Conservation (phyloP, 2,329 filamentous ascomycete species). For the Penicillium sumatraense region DNA sequence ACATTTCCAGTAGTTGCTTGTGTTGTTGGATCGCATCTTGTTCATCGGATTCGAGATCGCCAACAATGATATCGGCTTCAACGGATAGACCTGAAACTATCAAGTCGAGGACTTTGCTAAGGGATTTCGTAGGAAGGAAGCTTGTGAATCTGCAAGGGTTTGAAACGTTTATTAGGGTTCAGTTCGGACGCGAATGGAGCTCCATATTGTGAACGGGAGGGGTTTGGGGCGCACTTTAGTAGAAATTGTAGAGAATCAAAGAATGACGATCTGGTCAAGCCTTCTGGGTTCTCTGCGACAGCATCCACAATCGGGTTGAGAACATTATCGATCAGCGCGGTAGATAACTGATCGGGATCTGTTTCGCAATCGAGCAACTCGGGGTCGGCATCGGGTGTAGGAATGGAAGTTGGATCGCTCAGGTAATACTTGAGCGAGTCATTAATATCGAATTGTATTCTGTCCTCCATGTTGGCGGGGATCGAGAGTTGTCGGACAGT, state of each 20-base stretch:
- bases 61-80: conserved; percentile 82
- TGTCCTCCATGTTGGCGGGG: conserved; percentile 63
- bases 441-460: conserved; percentile 89
- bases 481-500: not conserved
- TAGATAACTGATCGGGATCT: conserved; percentile 82
- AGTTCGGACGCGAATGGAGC: conserved; percentile 46
- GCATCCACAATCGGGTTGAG: conserved; percentile 92
- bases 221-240: conserved; percentile 82
- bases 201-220: conserved; percentile 39
- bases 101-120: conserved; percentile 92
- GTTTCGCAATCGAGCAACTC: conserved; percentile 89
- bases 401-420: conserved; percentile 82
- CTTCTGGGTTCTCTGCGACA: conserved; percentile 88
- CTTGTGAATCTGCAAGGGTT: conserved; percentile 76
- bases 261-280: conserved; percentile 74
- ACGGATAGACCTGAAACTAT: conserved; percentile 83
- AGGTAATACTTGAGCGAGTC: conserved; percentile 96
- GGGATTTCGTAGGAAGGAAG: conserved; percentile 75
- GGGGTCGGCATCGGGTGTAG: conserved; percentile 82
- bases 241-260: conserved; percentile 96
- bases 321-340: conserved; percentile 77
- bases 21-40: conserved; percentile 85
- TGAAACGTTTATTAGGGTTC: conserved; percentile 68
- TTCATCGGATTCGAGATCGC: conserved; percentile 89
- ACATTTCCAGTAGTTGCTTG: conserved; percentile 90